Evolutionary conservation across 129 eudicot species (phyloP), one percentile per base, ranked within the genome.

Genomic region (Centella asiatica): DNA sequence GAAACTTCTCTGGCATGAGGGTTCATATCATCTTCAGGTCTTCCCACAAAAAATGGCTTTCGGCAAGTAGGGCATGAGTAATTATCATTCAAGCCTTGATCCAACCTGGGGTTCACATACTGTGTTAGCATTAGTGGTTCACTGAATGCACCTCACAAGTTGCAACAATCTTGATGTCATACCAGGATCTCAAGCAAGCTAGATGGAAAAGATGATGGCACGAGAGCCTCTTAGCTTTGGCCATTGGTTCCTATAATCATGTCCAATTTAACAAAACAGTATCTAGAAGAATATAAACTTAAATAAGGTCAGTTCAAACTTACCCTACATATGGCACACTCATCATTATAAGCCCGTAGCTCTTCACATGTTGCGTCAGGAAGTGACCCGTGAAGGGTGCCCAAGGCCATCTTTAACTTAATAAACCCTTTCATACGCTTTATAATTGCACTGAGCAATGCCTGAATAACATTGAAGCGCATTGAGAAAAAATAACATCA

Each of bases 271-370:
- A 70, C n/a, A 65, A 18, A 60, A 33, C 18, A 18, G 7, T 12
- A 8, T 51, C 26, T 18, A 4, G 24, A 48, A 17, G 28, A 18
- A 2, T 8, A 29, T 25, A 51, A 39, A 57, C 22, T 23, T 8
- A 57, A 27, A 47, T n/a, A 33, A 5, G 28, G 13, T 24, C 24
- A 61, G 64, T 44, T n/a, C 31, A 27, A 57, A 19, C 74, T 76
- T 84, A 85, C 97, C 95, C 97, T 77, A 46, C 95, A 90, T 52
- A 90, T 90, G 47, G 97, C 97, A 57, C 97, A 90, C 70, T 90
- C 97, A 73, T 90, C 97, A 48, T 90, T 95, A 84, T 86, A 90
- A 68, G 85, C 76, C 73, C 70, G 83, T 65, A 90, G 83, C 73
- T 90, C 97, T 68, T 90, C 95, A 34, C 74, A 57, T 77, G 94